Evolutionary conservation across 139 green algal species (phyloP), one percentile per base, ranked within the genome.

Genomic region (Haematococcus sp.): DNA sequence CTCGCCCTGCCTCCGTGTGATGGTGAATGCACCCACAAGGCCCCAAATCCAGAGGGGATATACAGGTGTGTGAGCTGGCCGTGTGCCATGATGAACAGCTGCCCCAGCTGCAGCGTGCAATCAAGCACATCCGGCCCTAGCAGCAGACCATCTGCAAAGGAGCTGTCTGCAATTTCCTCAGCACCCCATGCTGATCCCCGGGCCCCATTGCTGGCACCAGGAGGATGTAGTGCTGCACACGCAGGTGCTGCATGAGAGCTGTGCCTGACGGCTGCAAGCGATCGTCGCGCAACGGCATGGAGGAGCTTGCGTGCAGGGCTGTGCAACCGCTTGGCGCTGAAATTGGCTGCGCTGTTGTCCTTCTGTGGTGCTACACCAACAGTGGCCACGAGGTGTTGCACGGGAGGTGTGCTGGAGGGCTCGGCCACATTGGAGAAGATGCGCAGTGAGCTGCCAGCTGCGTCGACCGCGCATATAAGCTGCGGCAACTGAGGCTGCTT

Each of bases 81-180:
- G 35, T 44, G 49, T 32, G 33, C 31, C 54, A 72, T 43, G 13
- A 87, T 76, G 49, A 86, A 83, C 15, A 81, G 56, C 76, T 89
- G 84, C 2, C 84, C 84, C 22, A 88, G 76, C 81, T 89, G 84
- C 63, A 89, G 68, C 52, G 49, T 83, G 74, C 75, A 81, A 63
- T 89, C 84, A 46, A 89, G 43, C 22, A 81, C 28, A 15, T 76
- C 81, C 11, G 78, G 51, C 34, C 74, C 81, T n/a, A 85, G 63
- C 27, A 64, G 25, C 59, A 75, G 43, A 2, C 79, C 83, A 23
- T 88, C 68, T 28, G 22, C 15, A 19, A 13, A 27, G 11, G 54
- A 61, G 54, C 23, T 61, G 54, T 19, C 15, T 0, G 0, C 35
- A 32, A 70, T 68, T 33, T 5, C 63, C 33, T 23, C 31, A 46